Conservation (phyloP, 2,329 filamentous ascomycete genomes). For the Daldinia eschscholtzii region DNA sequence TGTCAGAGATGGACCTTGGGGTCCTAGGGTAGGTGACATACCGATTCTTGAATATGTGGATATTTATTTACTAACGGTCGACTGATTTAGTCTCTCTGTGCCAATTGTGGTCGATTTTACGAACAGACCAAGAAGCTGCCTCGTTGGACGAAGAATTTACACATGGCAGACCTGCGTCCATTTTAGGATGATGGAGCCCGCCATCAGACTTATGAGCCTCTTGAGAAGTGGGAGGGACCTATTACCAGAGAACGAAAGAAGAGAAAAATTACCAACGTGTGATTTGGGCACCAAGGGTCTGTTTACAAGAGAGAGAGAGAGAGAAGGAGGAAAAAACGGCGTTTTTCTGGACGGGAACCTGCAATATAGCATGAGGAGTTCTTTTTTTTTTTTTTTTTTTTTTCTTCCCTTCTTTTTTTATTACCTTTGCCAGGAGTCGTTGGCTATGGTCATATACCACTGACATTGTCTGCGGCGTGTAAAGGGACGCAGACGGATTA, state of each 20-base stretch:
- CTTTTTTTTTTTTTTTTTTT: constrained; percentile 1
- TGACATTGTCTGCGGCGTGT: constrained; percentile 19
- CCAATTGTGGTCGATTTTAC: constrained; percentile 91
- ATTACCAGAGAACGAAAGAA: neutral
- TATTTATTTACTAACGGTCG: constrained; percentile 32
- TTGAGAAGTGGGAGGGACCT: neutral
- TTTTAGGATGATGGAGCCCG: constrained; percentile 32
- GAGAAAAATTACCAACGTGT: neutral
- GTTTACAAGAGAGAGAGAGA: constrained; percentile 11
- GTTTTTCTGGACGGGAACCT: constrained; percentile 35
- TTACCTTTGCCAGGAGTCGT: constrained; percentile 36
- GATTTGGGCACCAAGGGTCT: constrained; percentile 8
- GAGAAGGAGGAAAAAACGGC: constrained; percentile 15
- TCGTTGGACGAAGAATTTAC: constrained; percentile 79
- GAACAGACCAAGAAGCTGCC: constrained; percentile 89
- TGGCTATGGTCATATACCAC: constrained; percentile 38
- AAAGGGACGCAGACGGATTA: constrained; percentile 14
- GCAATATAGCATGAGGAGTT: constrained; percentile 33
- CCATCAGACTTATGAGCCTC: neutral
- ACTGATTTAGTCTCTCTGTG: constrained; percentile 78
- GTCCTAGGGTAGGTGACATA: constrained; percentile 76
- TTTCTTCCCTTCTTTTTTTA: constrained; percentile 1
- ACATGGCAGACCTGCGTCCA: constrained; percentile 57
- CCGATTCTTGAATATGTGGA: neutral
- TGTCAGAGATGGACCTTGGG: constrained; percentile 89